Percentiles rank a stretch among this genome's conserved stretches.
These are phyloP conservation scores for Tricholoma bakamatsutake DNA, from an alignment of 768 basidiomycete genomes.

Conservation along the genomic window DNA sequence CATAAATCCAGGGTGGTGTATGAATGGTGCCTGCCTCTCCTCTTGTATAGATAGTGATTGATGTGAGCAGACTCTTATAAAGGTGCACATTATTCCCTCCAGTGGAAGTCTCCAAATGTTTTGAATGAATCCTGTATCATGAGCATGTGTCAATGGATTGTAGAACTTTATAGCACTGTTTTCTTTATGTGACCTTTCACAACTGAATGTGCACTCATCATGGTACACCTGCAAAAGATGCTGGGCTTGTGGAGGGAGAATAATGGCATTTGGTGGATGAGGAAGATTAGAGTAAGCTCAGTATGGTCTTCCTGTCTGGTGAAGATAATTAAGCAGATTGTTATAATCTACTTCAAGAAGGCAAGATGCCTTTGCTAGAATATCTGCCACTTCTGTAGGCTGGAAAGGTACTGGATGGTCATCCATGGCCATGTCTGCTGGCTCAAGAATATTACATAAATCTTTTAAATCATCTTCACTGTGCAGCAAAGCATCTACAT, in stretches of 20 bases:
- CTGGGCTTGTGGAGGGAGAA: constrained; percentile 13
- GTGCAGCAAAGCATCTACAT: constrained; percentile 4
- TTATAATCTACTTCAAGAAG: constrained; percentile 9
- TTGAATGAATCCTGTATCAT: constrained; percentile 15
- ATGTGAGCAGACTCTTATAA: constrained; percentile 19
- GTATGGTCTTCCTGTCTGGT: constrained; percentile 6
- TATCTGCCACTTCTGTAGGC: constrained; percentile 5
- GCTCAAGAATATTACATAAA: constrained; percentile 4
- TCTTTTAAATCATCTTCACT: constrained; percentile 2
- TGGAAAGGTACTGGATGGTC: background rate
- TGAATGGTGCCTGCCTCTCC: constrained; percentile 16
- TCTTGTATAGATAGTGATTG: constrained; percentile 7
- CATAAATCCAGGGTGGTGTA: constrained; percentile 10
- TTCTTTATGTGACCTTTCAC: constrained; percentile 11
- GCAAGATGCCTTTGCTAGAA: constrained; percentile 6
- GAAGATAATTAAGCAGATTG: constrained; percentile 14
- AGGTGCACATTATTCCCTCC: constrained; percentile 13
- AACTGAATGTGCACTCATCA: constrained; percentile 15
- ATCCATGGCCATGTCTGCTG: background rate
- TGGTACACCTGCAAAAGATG: constrained; percentile 7
- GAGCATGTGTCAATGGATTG: constrained; percentile 6
- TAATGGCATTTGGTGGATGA: constrained; percentile 8
- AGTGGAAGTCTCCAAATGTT: constrained; percentile 15
- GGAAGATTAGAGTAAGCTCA: constrained; percentile 7
- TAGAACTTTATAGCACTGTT: constrained; percentile 20